Base-by-base conservation (phyloP, 2,329 filamentous ascomycete genomes). In the Cordyceps tenuipes region DNA sequence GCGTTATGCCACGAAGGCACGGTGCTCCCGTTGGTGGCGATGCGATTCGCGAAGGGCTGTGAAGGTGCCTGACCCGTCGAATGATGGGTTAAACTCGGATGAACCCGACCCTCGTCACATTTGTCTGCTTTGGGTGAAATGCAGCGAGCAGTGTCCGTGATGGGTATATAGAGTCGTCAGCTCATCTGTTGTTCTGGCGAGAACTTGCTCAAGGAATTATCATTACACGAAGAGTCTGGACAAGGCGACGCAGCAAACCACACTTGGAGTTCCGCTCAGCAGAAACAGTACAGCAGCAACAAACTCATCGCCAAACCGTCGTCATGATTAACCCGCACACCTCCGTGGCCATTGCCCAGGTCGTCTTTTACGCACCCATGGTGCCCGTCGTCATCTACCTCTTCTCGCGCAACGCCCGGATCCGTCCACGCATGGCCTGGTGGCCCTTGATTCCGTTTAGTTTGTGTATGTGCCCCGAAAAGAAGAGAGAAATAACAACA, bases 351-450 rank as follows among this genome's bases (percentile, higher is more conserved):
- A 66, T 70, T 49, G 64, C 64, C 55, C 68, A 69, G 55, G 63
- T 63, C 52, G 61, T 68, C 57, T 68, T 68, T 49, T 69, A 70
- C 59, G 61, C 63, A 1, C 68, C 68, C 44, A 61, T 68, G 43
- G 62, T 69, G 23, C 65, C 66, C 13, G 26, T 64, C 34, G 64
- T 64, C 34, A 63, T 68, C 31, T 66, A 55, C 10, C 62, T 70
- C 31, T 62, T 68, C 36, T 21, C 53, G n/a, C 66, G 68, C 54
- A 69, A 68, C 49, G 68, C 65, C 62, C 64, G 55, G n/a, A 64
- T 66, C 29, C 66, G 66, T 5, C 68, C 68, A 8, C 64, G 65
- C 6, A 63, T 68, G 63, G 67, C 68, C 1, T 70, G 68, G 68
- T 69, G 65, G 62, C 66, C 66, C 7, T 47, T 67, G 15, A 64